phyloP scores from a whole-genome alignment of 139 green algal species.

The Dunaliella primolecta region DNA sequence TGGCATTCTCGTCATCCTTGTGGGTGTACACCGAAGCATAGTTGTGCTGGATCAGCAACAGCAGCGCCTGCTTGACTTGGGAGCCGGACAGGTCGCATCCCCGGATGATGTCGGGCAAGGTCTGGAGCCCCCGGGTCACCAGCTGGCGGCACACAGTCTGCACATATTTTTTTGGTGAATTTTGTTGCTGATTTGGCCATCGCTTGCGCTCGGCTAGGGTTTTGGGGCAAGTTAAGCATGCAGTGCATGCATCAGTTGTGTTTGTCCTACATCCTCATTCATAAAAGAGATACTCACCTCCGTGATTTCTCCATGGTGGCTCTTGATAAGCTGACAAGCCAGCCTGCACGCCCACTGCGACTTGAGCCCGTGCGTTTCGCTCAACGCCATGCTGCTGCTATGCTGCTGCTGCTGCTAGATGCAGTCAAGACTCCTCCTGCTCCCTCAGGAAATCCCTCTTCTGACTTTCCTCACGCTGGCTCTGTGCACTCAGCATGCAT shows the following conservation, averaged over 20 bases:
- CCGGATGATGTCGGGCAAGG: conserved; percentile 27
- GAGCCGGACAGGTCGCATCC: conserved; percentile 28
- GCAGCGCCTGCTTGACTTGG: conserved; percentile 44
- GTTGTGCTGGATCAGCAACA: conserved; percentile 76
- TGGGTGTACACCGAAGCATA: conserved; percentile 49
- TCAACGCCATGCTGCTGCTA: too few relatives aligned
- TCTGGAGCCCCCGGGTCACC: conserved; percentile 12
- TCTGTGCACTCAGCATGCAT: too few relatives aligned
- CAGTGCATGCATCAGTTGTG: too few relatives aligned
- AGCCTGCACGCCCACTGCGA: conserved; percentile 2
- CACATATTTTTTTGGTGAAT: background rate
- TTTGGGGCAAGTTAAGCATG: too few relatives aligned
- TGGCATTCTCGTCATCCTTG: conserved; percentile 38
- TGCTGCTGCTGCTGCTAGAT: too few relatives aligned
- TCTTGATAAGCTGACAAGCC: conserved; percentile 10
- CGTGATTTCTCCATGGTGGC: conserved; percentile 7
- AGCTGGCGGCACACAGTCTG: conserved; percentile 31
- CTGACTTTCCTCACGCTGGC: too few relatives aligned
- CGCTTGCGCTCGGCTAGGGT: too few relatives aligned
- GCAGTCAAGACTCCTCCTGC: too few relatives aligned
- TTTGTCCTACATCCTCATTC: too few relatives aligned
- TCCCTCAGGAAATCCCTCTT: too few relatives aligned
- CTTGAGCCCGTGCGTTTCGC: background rate
- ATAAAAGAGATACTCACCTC: conserved; percentile 8
- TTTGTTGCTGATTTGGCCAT: too few relatives aligned